Conservation (phyloP, 306 rosid genomes). For the Amphicarpaea edgeworthii region DNA sequence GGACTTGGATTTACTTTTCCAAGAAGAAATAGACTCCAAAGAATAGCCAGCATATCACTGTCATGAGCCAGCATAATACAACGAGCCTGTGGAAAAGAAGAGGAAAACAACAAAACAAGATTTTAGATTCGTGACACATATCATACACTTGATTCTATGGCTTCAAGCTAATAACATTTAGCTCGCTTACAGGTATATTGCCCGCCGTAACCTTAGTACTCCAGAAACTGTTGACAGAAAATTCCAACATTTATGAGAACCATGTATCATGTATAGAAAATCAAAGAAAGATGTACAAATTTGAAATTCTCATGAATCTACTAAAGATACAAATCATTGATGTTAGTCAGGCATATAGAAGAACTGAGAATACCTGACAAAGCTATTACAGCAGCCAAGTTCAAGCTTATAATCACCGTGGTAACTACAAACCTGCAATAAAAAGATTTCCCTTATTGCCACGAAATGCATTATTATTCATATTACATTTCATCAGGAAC, state of each 20-base stretch:
- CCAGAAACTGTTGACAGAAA: constrained; percentile 65
- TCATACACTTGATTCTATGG: not conserved
- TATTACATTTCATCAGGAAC: not conserved
- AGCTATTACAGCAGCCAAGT: constrained; percentile 68
- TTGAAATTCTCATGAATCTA: not conserved
- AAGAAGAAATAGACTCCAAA: constrained; percentile 82
- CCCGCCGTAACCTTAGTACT: constrained; percentile 53
- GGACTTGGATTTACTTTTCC: constrained; percentile 58
- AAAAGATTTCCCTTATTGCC: constrained; percentile 26
- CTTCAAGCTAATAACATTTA: constrained; percentile 17
- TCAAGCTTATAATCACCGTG: constrained; percentile 56
- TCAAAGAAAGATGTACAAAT: not conserved
- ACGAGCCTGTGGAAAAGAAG: constrained; percentile 59
- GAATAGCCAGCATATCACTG: constrained; percentile 76
- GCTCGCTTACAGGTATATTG: constrained; percentile 62
- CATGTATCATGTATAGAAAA: constrained; percentile 3
- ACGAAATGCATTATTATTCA: not conserved
- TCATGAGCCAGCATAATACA: constrained; percentile 71
- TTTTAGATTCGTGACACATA: not conserved
- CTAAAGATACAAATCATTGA: not conserved
- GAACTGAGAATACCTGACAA: constrained; percentile 58
- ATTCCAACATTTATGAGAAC: constrained; percentile 36
- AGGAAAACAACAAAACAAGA: not conserved
- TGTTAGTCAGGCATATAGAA: constrained; percentile 4
- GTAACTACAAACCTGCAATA: constrained; percentile 69